Percentiles rank a stretch among this genome's conserved stretches.
phyloP scores from a whole-genome alignment of 768 basidiomycete genomes.

The Chiua virens region DNA sequence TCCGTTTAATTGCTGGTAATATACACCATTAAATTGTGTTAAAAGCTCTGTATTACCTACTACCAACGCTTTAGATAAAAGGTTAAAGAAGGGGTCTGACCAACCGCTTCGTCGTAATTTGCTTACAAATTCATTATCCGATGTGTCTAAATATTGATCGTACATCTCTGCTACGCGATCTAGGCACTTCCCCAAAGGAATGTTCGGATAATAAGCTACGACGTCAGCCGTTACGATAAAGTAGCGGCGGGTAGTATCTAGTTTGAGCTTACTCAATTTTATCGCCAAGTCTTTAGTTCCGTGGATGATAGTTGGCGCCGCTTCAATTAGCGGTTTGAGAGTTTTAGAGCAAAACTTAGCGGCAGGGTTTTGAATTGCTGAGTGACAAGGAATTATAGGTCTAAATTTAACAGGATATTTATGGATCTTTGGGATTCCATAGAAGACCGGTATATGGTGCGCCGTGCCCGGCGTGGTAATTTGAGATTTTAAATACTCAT shows the following conservation, averaged over 20 bases:
- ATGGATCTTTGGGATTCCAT: slow-evolving; percentile 16
- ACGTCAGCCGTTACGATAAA: slow-evolving; percentile 10
- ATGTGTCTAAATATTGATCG: too few relatives aligned
- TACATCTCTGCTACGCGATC: not conserved
- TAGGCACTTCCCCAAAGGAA: not conserved
- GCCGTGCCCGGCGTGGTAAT: not conserved
- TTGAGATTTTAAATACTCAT: not conserved
- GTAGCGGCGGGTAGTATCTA: fast-evolving
- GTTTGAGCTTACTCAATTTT: slow-evolving; percentile 9
- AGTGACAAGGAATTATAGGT: not conserved
- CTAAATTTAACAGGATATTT: slow-evolving; percentile 8
- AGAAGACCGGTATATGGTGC: slow-evolving; percentile 1
- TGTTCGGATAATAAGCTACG: slow-evolving; percentile 4
- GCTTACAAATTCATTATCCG: not conserved
- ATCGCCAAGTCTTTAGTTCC: slow-evolving; percentile 12
- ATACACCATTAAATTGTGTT: not conserved
- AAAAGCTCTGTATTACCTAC: not conserved
- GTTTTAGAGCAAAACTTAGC: slow-evolving; percentile 3
- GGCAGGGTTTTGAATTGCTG: not conserved
- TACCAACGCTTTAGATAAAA: not conserved
- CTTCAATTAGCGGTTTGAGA: slow-evolving; percentile 7
- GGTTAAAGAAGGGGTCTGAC: too few relatives aligned
- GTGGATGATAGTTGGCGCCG: slow-evolving; percentile 4
- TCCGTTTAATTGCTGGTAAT: slow-evolving; percentile 1
- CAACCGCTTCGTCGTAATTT: too few relatives aligned